These are phyloP conservation scores for Fraxinus velutina DNA, from an alignment of 305 asterid species.

Conservation along the genomic window DNA sequence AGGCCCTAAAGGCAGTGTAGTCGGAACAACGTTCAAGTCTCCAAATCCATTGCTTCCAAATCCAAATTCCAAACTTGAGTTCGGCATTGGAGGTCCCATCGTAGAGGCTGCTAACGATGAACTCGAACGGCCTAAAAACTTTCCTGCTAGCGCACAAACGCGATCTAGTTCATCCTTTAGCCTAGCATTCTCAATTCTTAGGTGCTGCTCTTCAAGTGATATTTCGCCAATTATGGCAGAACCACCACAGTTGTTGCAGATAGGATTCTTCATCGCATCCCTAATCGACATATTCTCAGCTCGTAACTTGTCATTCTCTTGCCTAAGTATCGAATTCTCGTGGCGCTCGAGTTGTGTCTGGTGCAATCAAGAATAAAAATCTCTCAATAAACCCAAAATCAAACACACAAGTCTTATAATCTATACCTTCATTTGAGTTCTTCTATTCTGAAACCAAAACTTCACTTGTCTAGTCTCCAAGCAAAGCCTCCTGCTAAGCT, in stretches of 20 bases:
- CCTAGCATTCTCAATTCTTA: slow-evolving; percentile 71
- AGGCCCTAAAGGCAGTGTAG: slow-evolving; percentile 40
- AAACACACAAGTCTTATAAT: not conserved
- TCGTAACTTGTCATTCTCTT: slow-evolving; percentile 85
- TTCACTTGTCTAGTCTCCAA: slow-evolving; percentile 88
- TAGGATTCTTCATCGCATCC: slow-evolving; percentile 79
- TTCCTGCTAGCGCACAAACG: slow-evolving; percentile 72
- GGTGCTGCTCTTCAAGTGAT: slow-evolving; percentile 80
- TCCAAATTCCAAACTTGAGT: slow-evolving; percentile 64
- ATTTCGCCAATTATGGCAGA: slow-evolving; percentile 76
- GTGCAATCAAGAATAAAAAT: slow-evolving; percentile 16
- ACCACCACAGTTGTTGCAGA: slow-evolving; percentile 84
- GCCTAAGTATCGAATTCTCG: slow-evolving; percentile 76
- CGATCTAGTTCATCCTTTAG: slow-evolving; percentile 79
- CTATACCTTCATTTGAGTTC: slow-evolving; percentile 91
- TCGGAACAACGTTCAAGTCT: slow-evolving; percentile 21
- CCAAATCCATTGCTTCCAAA: slow-evolving; percentile 64
- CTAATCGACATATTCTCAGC: slow-evolving; percentile 79
- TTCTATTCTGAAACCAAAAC: slow-evolving; percentile 89
- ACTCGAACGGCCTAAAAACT: slow-evolving; percentile 72
- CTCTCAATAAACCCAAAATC: not conserved
- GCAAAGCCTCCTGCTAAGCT: slow-evolving; percentile 73
- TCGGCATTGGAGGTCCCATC: slow-evolving; percentile 49
- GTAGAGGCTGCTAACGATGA: slow-evolving; percentile 34
- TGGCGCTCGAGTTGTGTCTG: slow-evolving; percentile 92